Percentiles rank a stretch among this genome's conserved stretches.
Evolutionary conservation across 2,329 filamentous ascomycete species (phyloP).

Genomic region (Beauveria sp.): DNA sequence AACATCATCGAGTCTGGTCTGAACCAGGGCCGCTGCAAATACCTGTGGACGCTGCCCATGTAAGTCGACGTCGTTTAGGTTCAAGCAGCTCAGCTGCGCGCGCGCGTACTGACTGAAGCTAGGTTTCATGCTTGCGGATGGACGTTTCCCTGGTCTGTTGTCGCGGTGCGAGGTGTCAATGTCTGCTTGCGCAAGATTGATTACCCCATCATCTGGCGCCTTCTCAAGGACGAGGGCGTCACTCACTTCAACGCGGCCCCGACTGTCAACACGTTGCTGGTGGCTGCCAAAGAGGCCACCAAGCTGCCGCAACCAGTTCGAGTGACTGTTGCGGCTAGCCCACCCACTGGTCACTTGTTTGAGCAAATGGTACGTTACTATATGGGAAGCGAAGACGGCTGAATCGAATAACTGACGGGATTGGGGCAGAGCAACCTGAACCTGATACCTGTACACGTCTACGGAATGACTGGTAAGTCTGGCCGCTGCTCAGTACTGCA

Average conservation of each 20-base stretch:
- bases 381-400: background rate
- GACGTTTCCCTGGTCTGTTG: constrained; percentile 92
- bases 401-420: background rate
- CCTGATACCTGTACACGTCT: constrained; percentile 85
- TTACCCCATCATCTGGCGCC: constrained; percentile 83
- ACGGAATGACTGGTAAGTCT: constrained; percentile 56
- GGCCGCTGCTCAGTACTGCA: background rate
- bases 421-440: constrained; percentile 53
- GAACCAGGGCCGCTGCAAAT: constrained; percentile 68
- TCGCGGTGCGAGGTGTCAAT: constrained; percentile 86
- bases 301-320: constrained; percentile 62
- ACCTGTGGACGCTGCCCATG: constrained; percentile 91
- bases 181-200: constrained; percentile 93
- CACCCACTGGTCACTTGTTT: constrained; percentile 83
- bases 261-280: constrained; percentile 91
- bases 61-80: constrained; percentile 41
- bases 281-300: constrained; percentile 68
- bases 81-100: too few relatives aligned
- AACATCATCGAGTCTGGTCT: constrained; percentile 87
- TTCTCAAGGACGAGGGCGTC: constrained; percentile 78
- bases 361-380: constrained; percentile 66
- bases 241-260: constrained; percentile 96
- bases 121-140: constrained; percentile 65
- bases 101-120: background rate
- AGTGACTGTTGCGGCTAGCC: constrained; percentile 88